Conservation (phyloP, 2,329 filamentous ascomycete genomes). For the Penicillium sp. region DNA sequence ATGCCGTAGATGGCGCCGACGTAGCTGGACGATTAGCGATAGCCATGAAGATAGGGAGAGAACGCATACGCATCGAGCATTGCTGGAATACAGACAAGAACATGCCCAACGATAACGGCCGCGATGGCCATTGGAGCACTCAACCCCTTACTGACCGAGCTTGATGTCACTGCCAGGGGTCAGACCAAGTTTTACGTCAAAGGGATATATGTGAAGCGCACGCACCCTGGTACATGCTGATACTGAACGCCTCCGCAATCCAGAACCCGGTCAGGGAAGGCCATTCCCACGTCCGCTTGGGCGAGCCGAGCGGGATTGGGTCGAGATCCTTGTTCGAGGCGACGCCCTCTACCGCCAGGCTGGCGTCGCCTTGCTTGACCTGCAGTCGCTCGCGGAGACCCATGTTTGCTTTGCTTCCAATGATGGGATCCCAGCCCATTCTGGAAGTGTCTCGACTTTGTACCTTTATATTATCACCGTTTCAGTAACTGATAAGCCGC, state of each 20-base stretch:
- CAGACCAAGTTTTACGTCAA: not conserved
- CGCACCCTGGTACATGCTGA: conserved; percentile 24
- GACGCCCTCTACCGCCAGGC: conserved; percentile 10
- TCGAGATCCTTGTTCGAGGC: conserved; percentile 21
- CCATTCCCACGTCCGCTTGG: conserved; percentile 21
- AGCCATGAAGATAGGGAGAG: not conserved
- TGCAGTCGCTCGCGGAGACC: conserved; percentile 19
- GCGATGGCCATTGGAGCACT: conserved; percentile 21
- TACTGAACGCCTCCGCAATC: conserved; percentile 22
- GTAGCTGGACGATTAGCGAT: conserved; percentile 7
- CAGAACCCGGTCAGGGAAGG: conserved; percentile 19
- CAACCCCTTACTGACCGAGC: conserved; percentile 17
- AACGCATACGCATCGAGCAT: conserved; percentile 17
- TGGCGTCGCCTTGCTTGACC: conserved; percentile 19
- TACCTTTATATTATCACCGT: not conserved
- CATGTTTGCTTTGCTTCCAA: conserved; percentile 1
- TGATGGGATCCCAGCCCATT: not conserved
- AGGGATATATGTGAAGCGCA: not conserved
- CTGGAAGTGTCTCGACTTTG: not conserved
- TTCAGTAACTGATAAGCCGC: not conserved
- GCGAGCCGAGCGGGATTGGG: conserved; percentile 15
- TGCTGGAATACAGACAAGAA: conserved; percentile 19
- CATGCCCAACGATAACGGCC: conserved; percentile 18
- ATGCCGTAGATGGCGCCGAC: conserved; percentile 21
- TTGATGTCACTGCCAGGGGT: conserved; percentile 16